These are phyloP conservation scores for Wickerhamomyces sydowiorum DNA, from an alignment of 805 yeast genomes.

Conservation along the genomic window DNA sequence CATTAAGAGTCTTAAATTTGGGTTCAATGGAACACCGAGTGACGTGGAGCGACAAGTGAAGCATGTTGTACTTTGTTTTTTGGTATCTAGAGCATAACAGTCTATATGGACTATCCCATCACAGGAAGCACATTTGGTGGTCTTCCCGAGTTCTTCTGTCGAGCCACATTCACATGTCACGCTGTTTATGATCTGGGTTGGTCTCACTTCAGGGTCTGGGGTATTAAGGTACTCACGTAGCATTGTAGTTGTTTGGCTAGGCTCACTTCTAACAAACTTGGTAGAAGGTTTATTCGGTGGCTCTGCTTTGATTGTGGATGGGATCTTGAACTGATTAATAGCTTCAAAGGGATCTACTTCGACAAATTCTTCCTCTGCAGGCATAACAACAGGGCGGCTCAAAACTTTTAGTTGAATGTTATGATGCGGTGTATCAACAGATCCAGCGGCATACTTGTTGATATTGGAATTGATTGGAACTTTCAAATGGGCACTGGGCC, in stretches of 20 bases:
- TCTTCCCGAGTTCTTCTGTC: conserved; percentile 7
- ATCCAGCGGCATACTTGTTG: conserved; percentile 21
- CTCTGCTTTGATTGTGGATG: not conserved
- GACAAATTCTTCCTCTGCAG: conserved; percentile 1
- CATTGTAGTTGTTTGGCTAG: conserved; percentile 28
- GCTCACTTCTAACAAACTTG: conserved; percentile 3
- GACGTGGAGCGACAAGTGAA: conserved; percentile 21
- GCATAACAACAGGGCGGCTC: conserved; percentile 13
- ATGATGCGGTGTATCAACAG: conserved; percentile 27
- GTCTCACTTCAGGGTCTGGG: conserved; percentile 16
- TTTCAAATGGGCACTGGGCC: conserved; percentile 29
- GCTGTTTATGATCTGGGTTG: conserved; percentile 24
- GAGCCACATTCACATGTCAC: conserved; percentile 26
- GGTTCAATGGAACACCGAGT: conserved; percentile 12
- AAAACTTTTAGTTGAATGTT: conserved; percentile 25
- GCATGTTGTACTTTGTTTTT: conserved; percentile 17
- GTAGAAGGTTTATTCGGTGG: not conserved
- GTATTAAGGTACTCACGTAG: conserved; percentile 24
- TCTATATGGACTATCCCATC: conserved; percentile 24
- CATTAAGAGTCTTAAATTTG: conserved; percentile 25
- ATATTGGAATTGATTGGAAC: conserved; percentile 16
- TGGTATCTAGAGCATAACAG: conserved; percentile 27
- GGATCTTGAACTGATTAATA: not conserved
- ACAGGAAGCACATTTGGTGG: conserved; percentile 27
- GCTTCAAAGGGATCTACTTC: conserved; percentile 18